phyloP scores from a whole-genome alignment of 257 asterid genomes.

The Solanum arcanum region DNA sequence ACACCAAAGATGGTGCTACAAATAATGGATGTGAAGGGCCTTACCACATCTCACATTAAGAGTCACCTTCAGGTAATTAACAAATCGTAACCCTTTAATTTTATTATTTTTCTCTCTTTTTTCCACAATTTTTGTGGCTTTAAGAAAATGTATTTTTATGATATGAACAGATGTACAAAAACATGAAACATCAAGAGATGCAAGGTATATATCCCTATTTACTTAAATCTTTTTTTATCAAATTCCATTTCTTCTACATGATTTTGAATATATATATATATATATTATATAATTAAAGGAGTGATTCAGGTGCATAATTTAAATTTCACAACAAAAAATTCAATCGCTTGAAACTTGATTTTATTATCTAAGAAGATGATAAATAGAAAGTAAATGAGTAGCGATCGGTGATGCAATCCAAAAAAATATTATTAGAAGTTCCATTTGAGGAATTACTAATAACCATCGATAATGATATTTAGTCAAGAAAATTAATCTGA shows the following conservation, averaged over 20 bases:
- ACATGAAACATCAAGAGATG: conserved; percentile 53
- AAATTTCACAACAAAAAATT: too few relatives aligned
- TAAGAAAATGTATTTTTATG: not conserved
- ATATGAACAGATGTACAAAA: conserved; percentile 58
- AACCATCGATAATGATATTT: too few relatives aligned
- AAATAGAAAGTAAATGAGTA: not conserved
- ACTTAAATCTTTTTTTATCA: not conserved
- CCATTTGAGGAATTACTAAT: not conserved
- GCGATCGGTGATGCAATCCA: not conserved
- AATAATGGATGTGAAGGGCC: conserved; percentile 64
- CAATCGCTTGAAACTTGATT: not conserved
- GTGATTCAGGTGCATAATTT: not conserved
- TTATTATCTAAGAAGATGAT: not conserved
- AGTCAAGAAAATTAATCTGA: too few relatives aligned
- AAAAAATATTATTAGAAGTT: not conserved
- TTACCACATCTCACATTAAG: conserved; percentile 64
- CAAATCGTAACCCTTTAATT: too few relatives aligned
- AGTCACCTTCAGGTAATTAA: conserved; percentile 69
- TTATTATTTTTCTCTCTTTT: too few relatives aligned
- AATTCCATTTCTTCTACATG: not conserved
- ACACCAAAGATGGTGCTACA: conserved; percentile 75
- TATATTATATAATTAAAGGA: too few relatives aligned
- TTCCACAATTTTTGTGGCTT: not conserved
- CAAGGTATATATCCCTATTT: conserved; percentile 27
- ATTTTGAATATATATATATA: too few relatives aligned